Evolutionary conservation across 768 basidiomycete species (phyloP), one percentile per base, ranked within the genome.

Genomic region (Boletus huronensis): DNA sequence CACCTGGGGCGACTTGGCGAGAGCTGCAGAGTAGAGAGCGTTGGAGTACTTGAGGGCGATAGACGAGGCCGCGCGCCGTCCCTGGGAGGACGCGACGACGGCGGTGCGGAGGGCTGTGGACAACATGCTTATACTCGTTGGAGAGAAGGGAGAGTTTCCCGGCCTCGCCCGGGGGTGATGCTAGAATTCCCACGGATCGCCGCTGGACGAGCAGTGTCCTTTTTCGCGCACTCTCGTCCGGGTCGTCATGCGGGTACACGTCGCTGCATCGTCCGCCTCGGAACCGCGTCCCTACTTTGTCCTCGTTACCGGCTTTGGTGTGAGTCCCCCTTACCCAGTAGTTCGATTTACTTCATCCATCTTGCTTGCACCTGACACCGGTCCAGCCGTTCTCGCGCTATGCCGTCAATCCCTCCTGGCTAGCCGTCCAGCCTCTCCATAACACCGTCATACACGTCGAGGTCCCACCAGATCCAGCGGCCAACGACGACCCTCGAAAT

Each of bases 21-120:
- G 83, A 8, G 91, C 88, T 34, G 91, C 91, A 38, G 82, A 81
- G 67, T 88, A 93, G 57, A 84, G 77, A 31, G 91, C 91, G 55
- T 85, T 85, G 58, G 91, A 90, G 68, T 93, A 93, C 74, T 92
- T 93, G 66, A 80, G 73, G 11, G 91, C 87, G 61, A 93, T 87
- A 56, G 81, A 73, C 34, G 88, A 90, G 48, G 85, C 90, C 14
- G 87, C 82, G 48, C 90, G 88, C 59, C 82, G 68, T 56, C 78
- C 80, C 23, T 74, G 74, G 25, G 39, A 6, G 55, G 77, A 72
- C 47, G 72, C 65, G 52, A 72, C 69, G 53, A 75, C 65, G 63
- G 76, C 73, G 58, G 80, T 72, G 62, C 84, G 86, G 62, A 79
- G 71, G 53, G 79, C 71, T 59, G 81, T 74, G 69, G 79, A 72